Percentiles rank a stretch among this genome's conserved stretches.
Evolutionary conservation across 495 filamentous ascomycete genomes (phyloP).

Genomic region (Elasticomyces elasticus): DNA sequence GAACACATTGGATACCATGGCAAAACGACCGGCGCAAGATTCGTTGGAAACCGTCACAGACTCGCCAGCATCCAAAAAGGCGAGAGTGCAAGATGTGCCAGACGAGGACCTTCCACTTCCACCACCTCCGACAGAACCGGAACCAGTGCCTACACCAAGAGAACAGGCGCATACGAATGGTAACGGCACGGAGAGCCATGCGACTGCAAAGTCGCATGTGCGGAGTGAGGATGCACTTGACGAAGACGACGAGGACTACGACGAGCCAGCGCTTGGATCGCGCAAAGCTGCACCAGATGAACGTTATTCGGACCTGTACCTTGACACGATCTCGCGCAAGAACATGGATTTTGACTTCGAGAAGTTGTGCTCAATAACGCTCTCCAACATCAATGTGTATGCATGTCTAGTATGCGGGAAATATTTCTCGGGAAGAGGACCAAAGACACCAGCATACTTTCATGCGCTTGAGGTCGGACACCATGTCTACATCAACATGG

Average conservation of each 20-base stretch:
- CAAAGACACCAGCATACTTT: slow-evolving; percentile 93
- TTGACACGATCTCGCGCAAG: slow-evolving; percentile 87
- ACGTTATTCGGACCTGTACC: slow-evolving; percentile 91
- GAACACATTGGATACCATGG: slow-evolving; percentile 36
- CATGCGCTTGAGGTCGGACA: slow-evolving; percentile 91
- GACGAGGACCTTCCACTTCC: slow-evolving; percentile 26
- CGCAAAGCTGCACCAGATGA: slow-evolving; percentile 48
- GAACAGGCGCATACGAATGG: slow-evolving; percentile 32
- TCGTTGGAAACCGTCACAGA: slow-evolving; percentile 55
- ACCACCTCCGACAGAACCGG: slow-evolving; percentile 29
- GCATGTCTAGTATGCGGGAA: slow-evolving; percentile 95
- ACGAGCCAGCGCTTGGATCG: slow-evolving; percentile 35
- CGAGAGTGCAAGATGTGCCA: slow-evolving; percentile 52
- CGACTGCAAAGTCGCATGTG: slow-evolving; percentile 31
- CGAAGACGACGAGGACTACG: slow-evolving; percentile 33
- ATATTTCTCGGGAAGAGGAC: slow-evolving; percentile 91
- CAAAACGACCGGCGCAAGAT: slow-evolving; percentile 69
- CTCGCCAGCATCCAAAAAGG: slow-evolving; percentile 70
- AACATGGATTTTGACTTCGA: slow-evolving; percentile 95
- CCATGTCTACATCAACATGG: slow-evolving; percentile 97
- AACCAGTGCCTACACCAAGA: background rate
- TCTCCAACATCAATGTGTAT: slow-evolving; percentile 98
- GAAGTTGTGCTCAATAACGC: slow-evolving; percentile 87
- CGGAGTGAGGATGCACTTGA: slow-evolving; percentile 37
- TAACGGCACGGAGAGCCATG: slow-evolving; percentile 27